Evolutionary conservation across 2,329 filamentous ascomycete genomes (phyloP).

Genomic region (Phialophora macrospora): DNA sequence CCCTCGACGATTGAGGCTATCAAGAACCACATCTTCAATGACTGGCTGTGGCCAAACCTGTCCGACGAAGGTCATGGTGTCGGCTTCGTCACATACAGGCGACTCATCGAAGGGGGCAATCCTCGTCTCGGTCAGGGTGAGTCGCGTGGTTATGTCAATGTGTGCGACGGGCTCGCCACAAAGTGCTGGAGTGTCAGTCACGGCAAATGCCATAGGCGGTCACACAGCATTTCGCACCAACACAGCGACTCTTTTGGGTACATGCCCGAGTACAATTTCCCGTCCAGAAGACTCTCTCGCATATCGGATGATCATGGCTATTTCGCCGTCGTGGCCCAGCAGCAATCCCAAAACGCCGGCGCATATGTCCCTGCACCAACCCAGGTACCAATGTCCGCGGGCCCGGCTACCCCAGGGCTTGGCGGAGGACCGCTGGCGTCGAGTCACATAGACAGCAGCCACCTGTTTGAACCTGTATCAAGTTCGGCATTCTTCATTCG

Average conservation of each 20-base stretch:
- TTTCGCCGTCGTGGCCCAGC: constrained; percentile 37
- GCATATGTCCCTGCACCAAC: constrained; percentile 17
- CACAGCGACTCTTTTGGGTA: constrained; percentile 57
- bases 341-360: constrained; percentile 29
- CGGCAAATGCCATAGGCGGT: constrained; percentile 80
- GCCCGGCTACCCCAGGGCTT: constrained; percentile 31
- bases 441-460: constrained; percentile 31
- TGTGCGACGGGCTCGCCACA: constrained; percentile 86
- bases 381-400: constrained; percentile 24
- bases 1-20: constrained; percentile 89
- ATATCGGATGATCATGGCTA: constrained; percentile 40
- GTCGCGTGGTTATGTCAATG: constrained; percentile 80
- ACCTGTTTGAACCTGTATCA: constrained; percentile 61
- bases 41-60: constrained; percentile 95
- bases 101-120: constrained; percentile 86
- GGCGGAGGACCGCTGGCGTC: constrained; percentile 39
- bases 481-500: constrained; percentile 94
- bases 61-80: constrained; percentile 95
- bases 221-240: constrained; percentile 61
- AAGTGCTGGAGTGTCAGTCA: constrained; percentile 88
- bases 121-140: constrained; percentile 80
- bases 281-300: constrained; percentile 41
- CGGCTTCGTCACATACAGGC: constrained; percentile 86
- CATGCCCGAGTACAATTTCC: constrained; percentile 56
- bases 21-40: constrained; percentile 96